Evolutionary conservation across 306 rosid genomes (phyloP).

Genomic region (Acacia crassicarpa): DNA sequence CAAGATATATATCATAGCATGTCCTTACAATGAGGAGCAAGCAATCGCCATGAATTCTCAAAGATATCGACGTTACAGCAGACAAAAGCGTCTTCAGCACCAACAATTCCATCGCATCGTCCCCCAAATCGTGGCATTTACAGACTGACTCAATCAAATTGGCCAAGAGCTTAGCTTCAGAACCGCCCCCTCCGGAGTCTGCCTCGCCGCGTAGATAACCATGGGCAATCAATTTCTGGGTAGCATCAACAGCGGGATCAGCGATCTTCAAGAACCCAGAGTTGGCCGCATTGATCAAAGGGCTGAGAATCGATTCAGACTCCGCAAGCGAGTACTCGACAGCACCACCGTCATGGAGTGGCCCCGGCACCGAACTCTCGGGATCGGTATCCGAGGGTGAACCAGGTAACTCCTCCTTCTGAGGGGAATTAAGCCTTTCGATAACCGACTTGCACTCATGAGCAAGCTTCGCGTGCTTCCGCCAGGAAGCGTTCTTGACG

Average conservation of each 20-base stretch:
- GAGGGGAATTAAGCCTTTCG: constrained; percentile 57
- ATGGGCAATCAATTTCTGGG: constrained; percentile 85
- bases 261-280: constrained; percentile 85
- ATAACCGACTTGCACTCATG: constrained; percentile 88
- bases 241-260: constrained; percentile 95
- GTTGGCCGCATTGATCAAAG: constrained; percentile 78
- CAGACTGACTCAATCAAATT: constrained; percentile 85
- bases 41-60: constrained; percentile 94
- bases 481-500: constrained; percentile 92
- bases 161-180: constrained; percentile 77
- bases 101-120: constrained; percentile 79
- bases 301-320: constrained; percentile 77
- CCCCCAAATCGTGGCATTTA: constrained; percentile 86
- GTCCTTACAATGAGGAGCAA: constrained; percentile 87
- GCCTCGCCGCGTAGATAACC: constrained; percentile 95
- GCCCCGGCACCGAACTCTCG: constrained; percentile 64
- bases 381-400: constrained; percentile 52
- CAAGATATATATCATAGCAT: constrained; percentile 86
- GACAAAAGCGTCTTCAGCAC: constrained; percentile 83
- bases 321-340: constrained; percentile 72
- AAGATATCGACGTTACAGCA: constrained; percentile 89
- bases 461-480: constrained; percentile 88
- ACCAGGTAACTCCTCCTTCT: constrained; percentile 32
- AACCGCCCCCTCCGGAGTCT: constrained; percentile 55
- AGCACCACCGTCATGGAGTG: constrained; percentile 89